Evolutionary conservation across 1,284 basidiomycete species (phyloP).

Genomic region (Tilletiopsis washingtonensis): DNA sequence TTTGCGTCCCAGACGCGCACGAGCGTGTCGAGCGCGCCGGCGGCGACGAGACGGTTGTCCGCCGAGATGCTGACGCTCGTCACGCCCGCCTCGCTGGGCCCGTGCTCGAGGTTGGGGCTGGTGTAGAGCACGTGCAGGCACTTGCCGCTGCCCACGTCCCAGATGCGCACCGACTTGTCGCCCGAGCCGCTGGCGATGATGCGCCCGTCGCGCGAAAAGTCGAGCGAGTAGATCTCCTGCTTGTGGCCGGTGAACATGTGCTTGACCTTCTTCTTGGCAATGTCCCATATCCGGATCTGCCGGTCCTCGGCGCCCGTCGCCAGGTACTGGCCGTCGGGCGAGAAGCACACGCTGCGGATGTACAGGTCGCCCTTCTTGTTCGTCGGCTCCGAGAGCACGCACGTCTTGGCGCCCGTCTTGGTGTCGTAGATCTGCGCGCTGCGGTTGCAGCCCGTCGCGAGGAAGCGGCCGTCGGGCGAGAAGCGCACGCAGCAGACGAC

Average conservation of each 20-base stretch:
- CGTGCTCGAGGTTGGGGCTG: conserved; percentile 49
- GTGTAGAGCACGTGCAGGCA: conserved; percentile 43
- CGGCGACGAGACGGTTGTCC: conserved; percentile 70
- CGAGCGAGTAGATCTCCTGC: conserved; percentile 83
- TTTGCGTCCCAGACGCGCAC: conserved; percentile 78
- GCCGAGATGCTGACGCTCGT: conserved; percentile 68
- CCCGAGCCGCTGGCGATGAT: conserved; percentile 81
- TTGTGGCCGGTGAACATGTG: conserved; percentile 74
- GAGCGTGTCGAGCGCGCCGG: conserved; percentile 72
- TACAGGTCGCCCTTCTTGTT: conserved; percentile 41
- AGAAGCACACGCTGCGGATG: conserved; percentile 45
- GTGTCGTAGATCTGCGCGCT: conserved; percentile 84
- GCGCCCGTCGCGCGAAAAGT: conserved; percentile 68
- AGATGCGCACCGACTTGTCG: conserved; percentile 80
- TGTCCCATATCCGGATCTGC: conserved; percentile 61
- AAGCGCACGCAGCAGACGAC: conserved; percentile 89
- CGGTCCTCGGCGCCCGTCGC: conserved; percentile 46
- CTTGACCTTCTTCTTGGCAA: conserved; percentile 56
- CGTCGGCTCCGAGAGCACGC: conserved; percentile 55
- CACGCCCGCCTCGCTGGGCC: conserved; percentile 65
- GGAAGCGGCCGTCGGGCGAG: conserved; percentile 74
- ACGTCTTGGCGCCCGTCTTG: conserved; percentile 70
- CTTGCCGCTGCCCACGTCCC: conserved; percentile 65
- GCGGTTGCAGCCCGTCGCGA: conserved; percentile 85
- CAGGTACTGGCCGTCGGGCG: conserved; percentile 41